A percentile compares a stretch with the other conserved stretches of the same genome.
phyloP scores from a whole-genome alignment of 2,329 filamentous ascomycete genomes.

The Triangularia setosa region DNA sequence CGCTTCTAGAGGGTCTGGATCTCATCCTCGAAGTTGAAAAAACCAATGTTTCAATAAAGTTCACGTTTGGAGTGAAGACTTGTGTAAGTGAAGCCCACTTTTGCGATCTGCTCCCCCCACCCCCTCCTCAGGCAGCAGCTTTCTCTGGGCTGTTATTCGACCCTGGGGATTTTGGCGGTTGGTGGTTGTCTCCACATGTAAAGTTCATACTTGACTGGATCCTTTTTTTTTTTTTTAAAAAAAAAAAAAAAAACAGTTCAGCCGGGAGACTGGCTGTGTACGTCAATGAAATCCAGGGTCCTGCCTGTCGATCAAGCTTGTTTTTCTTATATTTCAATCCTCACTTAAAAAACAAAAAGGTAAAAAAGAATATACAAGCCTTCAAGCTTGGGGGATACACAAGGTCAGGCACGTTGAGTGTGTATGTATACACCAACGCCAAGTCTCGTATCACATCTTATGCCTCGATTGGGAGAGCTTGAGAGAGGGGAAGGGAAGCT shows the following conservation, averaged over 20 bases:
- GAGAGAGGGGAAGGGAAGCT: too few relatives aligned
- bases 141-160: constrained; percentile 20
- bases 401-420: too few relatives aligned
- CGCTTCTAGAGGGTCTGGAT: too few relatives aligned
- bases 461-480: not conserved
- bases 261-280: not conserved
- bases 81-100: not conserved
- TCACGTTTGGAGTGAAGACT: not conserved
- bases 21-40: too few relatives aligned
- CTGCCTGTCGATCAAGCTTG: too few relatives aligned
- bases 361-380: too few relatives aligned
- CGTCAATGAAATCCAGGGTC: not conserved
- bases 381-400: too few relatives aligned
- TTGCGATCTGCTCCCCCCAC: too few relatives aligned
- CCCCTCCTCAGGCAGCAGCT: constrained; percentile 24
- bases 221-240: not conserved
- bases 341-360: too few relatives aligned
- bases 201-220: not conserved
- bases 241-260: too few relatives aligned
- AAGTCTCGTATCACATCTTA: not conserved
- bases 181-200: not conserved
- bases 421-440: not conserved
- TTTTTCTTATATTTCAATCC: too few relatives aligned
- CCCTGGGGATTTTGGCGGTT: not conserved
- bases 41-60: too few relatives aligned